phyloP scores from a whole-genome alignment of 495 filamentous ascomycete species.

The Trichocladium antarcticum region DNA sequence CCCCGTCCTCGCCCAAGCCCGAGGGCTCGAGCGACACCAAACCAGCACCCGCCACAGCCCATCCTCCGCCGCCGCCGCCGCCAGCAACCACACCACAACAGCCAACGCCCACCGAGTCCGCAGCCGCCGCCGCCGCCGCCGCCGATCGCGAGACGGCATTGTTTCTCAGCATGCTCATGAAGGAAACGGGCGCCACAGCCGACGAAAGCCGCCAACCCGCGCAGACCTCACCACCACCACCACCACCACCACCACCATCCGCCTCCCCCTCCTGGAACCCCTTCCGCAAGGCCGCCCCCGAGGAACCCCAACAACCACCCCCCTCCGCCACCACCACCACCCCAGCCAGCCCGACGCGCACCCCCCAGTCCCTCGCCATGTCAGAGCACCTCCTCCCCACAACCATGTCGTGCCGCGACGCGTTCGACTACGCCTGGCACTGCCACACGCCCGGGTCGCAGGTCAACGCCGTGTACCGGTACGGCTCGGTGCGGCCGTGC shows the following conservation, averaged over 20 bases:
- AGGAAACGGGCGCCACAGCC: conserved; percentile 12
- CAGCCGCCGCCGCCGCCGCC: conserved; percentile 11
- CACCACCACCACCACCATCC: not conserved
- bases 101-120: not conserved
- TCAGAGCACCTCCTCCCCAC: conserved; percentile 58
- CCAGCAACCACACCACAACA: conserved; percentile 7
- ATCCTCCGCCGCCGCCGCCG: not conserved
- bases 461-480: conserved; percentile 70
- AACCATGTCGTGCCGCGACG: conserved; percentile 74
- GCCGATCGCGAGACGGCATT: conserved; percentile 34
- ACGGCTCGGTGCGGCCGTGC: conserved; percentile 63
- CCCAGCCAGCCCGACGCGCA: conserved; percentile 6
- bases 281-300: not conserved
- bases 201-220: conserved; percentile 4
- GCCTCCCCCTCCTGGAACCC: conserved; percentile 18
- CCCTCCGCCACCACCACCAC: conserved; percentile 7
- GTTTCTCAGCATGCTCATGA: conserved; percentile 31
- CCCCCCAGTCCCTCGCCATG: conserved; percentile 22
- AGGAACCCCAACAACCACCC: conserved; percentile 12
- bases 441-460: conserved; percentile 88
- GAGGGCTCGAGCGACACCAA: conserved; percentile 6
- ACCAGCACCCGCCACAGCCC: conserved; percentile 10
- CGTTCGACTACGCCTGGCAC: conserved; percentile 92
- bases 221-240: not conserved
- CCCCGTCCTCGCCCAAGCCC: conserved; percentile 15